Evolutionary conservation across 352 stramenopile species (phyloP).

Genomic region (Halophytophthora polymorphica): DNA sequence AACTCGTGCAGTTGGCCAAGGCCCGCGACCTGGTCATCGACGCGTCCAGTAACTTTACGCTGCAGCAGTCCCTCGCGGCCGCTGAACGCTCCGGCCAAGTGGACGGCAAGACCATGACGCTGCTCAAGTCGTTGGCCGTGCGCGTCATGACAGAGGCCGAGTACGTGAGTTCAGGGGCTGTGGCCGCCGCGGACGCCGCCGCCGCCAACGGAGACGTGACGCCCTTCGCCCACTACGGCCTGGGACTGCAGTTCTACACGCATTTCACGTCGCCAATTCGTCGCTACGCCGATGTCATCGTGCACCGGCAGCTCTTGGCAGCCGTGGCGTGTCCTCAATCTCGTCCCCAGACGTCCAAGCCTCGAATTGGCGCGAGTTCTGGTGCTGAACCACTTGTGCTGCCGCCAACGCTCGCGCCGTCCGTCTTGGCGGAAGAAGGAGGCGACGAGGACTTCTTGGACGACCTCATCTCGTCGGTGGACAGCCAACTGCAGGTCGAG

Average conservation of each 20-base stretch:
- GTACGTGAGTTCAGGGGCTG: slow-evolving; percentile 83
- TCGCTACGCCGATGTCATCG: slow-evolving; percentile 89
- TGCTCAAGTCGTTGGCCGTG: slow-evolving; percentile 92
- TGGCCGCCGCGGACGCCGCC: slow-evolving; percentile 36
- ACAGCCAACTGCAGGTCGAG: slow-evolving; percentile 49
- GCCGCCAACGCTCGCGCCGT: slow-evolving; percentile 47
- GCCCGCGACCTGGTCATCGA: slow-evolving; percentile 73
- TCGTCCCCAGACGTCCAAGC: neutral
- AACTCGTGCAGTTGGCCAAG: slow-evolving; percentile 71
- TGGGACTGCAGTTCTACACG: slow-evolving; percentile 88
- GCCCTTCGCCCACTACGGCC: slow-evolving; percentile 83
- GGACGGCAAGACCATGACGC: slow-evolving; percentile 76
- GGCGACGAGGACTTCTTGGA: slow-evolving; percentile 61
- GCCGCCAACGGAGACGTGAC: slow-evolving; percentile 45
- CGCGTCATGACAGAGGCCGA: slow-evolving; percentile 94
- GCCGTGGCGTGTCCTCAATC: slow-evolving; percentile 28
- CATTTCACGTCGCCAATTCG: slow-evolving; percentile 92
- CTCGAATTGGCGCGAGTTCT: neutral
- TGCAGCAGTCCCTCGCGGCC: slow-evolving; percentile 68
- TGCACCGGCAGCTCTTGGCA: slow-evolving; percentile 87
- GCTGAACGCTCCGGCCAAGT: slow-evolving; percentile 59
- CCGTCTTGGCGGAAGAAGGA: slow-evolving; percentile 51
- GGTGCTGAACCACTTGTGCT: slow-evolving; percentile 17
- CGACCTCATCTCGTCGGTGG: slow-evolving; percentile 58
- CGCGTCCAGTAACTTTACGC: slow-evolving; percentile 75